A percentile compares a stretch with the other conserved stretches of the same genome.
These are phyloP conservation scores for Calocybe gangraenosa DNA, from an alignment of 768 basidiomycete genomes.

Conservation along the genomic window DNA sequence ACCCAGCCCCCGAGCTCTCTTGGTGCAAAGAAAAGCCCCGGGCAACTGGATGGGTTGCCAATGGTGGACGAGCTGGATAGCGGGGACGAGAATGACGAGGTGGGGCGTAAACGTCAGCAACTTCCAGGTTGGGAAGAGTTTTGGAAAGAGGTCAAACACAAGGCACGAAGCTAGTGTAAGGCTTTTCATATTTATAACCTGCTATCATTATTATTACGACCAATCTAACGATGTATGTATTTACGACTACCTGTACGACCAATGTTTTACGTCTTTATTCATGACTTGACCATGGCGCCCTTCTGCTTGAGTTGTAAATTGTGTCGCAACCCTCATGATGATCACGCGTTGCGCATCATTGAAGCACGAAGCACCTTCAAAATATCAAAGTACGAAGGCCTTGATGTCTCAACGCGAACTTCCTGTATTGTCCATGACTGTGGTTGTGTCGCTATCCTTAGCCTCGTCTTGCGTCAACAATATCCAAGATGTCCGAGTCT, in stretches of 20 bases:
- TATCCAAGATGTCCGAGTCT: too few relatives aligned
- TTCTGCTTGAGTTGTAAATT: too few relatives aligned
- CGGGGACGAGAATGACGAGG: constrained; percentile 7
- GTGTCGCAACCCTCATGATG: too few relatives aligned
- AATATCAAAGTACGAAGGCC: too few relatives aligned
- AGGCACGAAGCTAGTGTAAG: constrained; percentile 18
- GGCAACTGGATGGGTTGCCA: constrained; percentile 11
- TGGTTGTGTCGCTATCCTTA: too few relatives aligned
- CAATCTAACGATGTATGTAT: not conserved
- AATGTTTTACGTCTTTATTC: not conserved
- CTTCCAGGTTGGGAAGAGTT: constrained; percentile 36
- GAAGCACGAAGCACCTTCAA: too few relatives aligned
- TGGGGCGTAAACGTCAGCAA: constrained; percentile 4
- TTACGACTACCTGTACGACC: constrained; percentile 4
- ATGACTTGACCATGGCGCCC: too few relatives aligned
- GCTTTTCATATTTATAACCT: not conserved
- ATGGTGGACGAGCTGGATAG: constrained; percentile 11
- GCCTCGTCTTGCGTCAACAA: too few relatives aligned
- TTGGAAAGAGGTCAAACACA: constrained; percentile 40
- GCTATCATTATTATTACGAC: constrained; percentile 9
- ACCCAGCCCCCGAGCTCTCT: constrained; percentile 1
- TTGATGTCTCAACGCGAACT: too few relatives aligned
- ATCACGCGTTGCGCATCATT: too few relatives aligned
- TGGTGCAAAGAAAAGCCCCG: not conserved
- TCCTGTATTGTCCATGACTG: too few relatives aligned